These are phyloP conservation scores for Ophiostoma piceae DNA, from an alignment of 2,329 filamentous ascomycete genomes.

Conservation along the genomic window DNA sequence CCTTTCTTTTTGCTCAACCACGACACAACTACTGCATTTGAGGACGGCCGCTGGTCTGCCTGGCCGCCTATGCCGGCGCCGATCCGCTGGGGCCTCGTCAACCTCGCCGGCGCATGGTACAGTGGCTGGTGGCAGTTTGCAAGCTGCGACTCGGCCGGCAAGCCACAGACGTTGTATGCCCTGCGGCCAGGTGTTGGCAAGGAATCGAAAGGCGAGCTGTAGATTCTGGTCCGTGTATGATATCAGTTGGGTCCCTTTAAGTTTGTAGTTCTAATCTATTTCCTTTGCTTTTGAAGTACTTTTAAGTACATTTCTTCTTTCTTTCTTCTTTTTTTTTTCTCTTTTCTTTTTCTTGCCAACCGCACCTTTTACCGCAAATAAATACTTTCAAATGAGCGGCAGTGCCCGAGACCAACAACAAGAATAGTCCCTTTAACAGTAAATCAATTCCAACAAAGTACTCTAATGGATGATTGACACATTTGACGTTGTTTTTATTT, in stretches of 20 bases:
- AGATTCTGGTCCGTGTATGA: neutral
- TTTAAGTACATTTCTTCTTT: too few species aligned
- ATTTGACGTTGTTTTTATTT: neutral
- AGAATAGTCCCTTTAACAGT: neutral
- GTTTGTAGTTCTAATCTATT: too few species aligned
- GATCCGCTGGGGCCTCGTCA: constrained; percentile 55
- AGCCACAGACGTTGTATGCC: constrained; percentile 51
- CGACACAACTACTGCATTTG: constrained; percentile 47
- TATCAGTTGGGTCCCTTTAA: too few species aligned
- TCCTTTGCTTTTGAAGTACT: too few species aligned
- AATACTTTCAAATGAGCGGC: neutral
- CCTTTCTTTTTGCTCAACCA: constrained; percentile 62
- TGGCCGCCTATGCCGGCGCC: constrained; percentile 62
- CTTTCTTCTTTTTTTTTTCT: neutral
- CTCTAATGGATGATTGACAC: too few species aligned
- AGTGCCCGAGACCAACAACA: too few species aligned
- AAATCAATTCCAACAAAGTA: neutral
- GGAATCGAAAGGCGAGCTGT: constrained; percentile 20
- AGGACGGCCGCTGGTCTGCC: constrained; percentile 54
- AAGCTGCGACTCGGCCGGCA: constrained; percentile 52
- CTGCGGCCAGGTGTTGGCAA: constrained; percentile 30
- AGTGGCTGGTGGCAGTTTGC: constrained; percentile 60
- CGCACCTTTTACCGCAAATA: neutral
- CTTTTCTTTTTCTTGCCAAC: neutral
- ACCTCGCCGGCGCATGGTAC: constrained; percentile 53